Evolutionary conservation across 345 rosid species (phyloP).

Genomic region (Atalantia buxifolia): DNA sequence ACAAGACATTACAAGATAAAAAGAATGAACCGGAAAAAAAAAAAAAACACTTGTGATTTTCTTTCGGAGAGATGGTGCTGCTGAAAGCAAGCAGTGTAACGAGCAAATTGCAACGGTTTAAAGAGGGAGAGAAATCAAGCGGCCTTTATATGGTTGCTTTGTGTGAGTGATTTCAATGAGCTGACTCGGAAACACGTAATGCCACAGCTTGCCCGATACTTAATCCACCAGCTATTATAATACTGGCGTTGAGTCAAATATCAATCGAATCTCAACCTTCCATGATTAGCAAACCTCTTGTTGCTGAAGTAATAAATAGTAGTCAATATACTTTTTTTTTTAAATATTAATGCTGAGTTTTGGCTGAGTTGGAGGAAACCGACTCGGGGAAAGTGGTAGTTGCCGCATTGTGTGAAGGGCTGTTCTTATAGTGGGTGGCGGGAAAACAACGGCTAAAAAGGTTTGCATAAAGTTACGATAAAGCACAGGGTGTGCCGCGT

Average conservation of each 20-base stretch:
- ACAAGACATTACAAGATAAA: not conserved
- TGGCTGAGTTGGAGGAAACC: not conserved
- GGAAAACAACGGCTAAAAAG: not conserved
- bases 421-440: not conserved
- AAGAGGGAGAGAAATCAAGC: not conserved
- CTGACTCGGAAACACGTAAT: conserved; percentile 1
- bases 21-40: not conserved
- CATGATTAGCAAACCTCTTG: not conserved
- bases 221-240: conserved; percentile 3
- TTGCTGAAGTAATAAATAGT: not conserved
- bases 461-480: not conserved
- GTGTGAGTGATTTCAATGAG: not conserved
- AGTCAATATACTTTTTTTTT: not conserved
- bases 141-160: not conserved
- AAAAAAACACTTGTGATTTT: not conserved
- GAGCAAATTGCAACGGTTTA: not conserved
- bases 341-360: not conserved
- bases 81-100: not conserved
- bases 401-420: too few relatives aligned
- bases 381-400: not conserved
- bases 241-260: not conserved
- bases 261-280: not conserved
- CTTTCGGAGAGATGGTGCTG: not conserved
- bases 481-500: not conserved
- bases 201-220: conserved; percentile 12